Conservation (phyloP, 1,284 basidiomycete species). For the Cystobasidium slooffiae region DNA sequence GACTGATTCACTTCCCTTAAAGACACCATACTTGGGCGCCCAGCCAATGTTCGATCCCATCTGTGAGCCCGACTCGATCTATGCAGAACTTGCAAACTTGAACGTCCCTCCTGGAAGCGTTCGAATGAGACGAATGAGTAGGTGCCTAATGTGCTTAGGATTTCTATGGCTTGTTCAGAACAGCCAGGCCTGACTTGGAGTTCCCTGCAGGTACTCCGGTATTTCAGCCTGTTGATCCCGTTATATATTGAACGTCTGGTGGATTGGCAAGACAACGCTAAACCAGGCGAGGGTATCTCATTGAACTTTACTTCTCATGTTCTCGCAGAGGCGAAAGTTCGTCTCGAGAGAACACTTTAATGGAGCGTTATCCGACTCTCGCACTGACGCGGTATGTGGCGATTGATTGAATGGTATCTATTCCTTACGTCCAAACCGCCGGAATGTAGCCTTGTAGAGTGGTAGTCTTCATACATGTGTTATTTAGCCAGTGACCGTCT, state of each 20-base stretch:
- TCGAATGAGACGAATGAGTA: conserved; percentile 17
- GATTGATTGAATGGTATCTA: no score
- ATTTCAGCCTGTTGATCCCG: neutral
- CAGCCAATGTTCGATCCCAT: neutral
- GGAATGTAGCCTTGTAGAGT: no score
- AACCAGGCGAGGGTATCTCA: neutral
- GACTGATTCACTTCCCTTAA: neutral
- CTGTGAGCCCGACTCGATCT: neutral
- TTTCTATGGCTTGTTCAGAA: neutral
- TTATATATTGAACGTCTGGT: neutral
- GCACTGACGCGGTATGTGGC: no score
- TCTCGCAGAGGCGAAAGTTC: no score
- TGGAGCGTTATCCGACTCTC: no score
- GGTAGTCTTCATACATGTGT: no score
- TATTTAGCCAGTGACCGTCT: no score
- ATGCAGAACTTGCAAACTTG: conserved; percentile 15
- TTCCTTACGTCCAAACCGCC: no score
- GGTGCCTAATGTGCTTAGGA: neutral
- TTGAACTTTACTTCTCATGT: no score
- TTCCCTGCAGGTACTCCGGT: neutral
- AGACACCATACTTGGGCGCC: conserved; percentile 9
- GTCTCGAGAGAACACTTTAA: no score
- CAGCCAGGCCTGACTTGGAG: neutral
- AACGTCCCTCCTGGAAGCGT: conserved; percentile 10
- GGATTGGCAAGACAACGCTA: neutral